These are phyloP conservation scores for Calonectria multiphialidica DNA, from an alignment of 2,329 filamentous ascomycete genomes.

Conservation along the genomic window DNA sequence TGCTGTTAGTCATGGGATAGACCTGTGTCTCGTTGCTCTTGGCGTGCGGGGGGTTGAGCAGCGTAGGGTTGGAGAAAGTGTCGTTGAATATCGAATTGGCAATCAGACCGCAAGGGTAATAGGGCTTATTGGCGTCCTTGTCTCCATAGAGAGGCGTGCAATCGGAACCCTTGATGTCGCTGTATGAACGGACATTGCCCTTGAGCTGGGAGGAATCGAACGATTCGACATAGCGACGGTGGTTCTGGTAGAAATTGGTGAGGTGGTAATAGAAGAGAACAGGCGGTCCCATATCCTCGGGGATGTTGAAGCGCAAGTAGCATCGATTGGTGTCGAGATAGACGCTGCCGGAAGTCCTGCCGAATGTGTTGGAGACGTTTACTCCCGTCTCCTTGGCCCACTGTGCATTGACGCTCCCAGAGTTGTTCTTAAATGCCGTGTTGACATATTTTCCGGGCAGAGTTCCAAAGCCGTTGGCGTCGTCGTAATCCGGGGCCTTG, in stretches of 20 bases:
- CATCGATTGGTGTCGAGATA: constrained; percentile 66
- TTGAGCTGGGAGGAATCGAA: constrained; percentile 85
- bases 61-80: constrained; percentile 77
- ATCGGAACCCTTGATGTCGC: constrained; percentile 73
- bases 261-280: constrained; percentile 96
- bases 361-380: constrained; percentile 48
- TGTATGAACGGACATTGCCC: constrained; percentile 72
- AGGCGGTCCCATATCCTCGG: constrained; percentile 82
- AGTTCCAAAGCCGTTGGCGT: constrained; percentile 50
- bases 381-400: constrained; percentile 57
- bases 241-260: constrained; percentile 99
- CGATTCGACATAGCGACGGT: constrained; percentile 94
- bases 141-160: constrained; percentile 80
- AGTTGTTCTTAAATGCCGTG: constrained; percentile 77
- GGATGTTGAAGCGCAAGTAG: constrained; percentile 82
- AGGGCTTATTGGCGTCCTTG: constrained; percentile 70
- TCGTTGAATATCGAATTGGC: constrained; percentile 99
- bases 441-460: constrained; percentile 72
- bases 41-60: constrained; percentile 62
- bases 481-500: constrained; percentile 60
- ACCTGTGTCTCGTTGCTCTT: constrained; percentile 53
- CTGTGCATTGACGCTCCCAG: constrained; percentile 51
- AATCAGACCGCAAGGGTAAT: constrained; percentile 95
- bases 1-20: constrained; percentile 82
- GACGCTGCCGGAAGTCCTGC: constrained; percentile 37